These are phyloP conservation scores for Penicillium silybi DNA, from an alignment of 495 filamentous ascomycete species.

Conservation along the genomic window DNA sequence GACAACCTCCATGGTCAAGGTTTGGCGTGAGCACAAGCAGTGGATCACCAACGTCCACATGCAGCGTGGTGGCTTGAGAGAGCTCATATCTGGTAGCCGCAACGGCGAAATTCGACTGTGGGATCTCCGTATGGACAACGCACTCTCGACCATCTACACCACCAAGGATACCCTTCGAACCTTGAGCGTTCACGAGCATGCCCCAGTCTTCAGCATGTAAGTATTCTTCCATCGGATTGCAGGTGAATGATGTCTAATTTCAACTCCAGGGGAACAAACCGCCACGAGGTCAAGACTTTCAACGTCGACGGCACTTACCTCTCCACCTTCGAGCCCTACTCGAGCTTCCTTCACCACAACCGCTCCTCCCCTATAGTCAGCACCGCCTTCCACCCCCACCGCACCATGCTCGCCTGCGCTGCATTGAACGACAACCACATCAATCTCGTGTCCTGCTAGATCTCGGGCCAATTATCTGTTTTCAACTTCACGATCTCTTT, in stretches of 20 bases:
- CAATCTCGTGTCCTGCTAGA: constrained; percentile 45
- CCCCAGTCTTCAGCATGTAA: constrained; percentile 94
- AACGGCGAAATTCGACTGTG: constrained; percentile 93
- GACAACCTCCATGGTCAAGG: constrained; percentile 82
- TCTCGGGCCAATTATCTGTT: background rate
- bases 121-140: constrained; percentile 84
- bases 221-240: constrained; percentile 26
- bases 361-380: constrained; percentile 75
- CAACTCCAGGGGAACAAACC: constrained; percentile 70
- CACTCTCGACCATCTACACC: constrained; percentile 67
- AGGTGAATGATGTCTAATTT: constrained; percentile 6
- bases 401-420: constrained; percentile 83
- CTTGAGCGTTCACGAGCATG: constrained; percentile 91
- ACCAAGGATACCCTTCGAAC: constrained; percentile 78
- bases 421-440: constrained; percentile 50
- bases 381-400: constrained; percentile 93
- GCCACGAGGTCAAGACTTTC: constrained; percentile 85
- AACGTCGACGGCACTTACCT: constrained; percentile 77
- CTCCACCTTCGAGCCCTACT: constrained; percentile 80
- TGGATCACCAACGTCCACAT: constrained; percentile 97
- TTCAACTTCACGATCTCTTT: background rate
- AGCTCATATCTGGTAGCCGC: constrained; percentile 79
- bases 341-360: constrained; percentile 76
- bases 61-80: constrained; percentile 89
- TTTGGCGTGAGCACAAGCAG: constrained; percentile 91